phyloP scores from a whole-genome alignment of 176 grass and related monocot genomes.

The Leersia perrieri region DNA sequence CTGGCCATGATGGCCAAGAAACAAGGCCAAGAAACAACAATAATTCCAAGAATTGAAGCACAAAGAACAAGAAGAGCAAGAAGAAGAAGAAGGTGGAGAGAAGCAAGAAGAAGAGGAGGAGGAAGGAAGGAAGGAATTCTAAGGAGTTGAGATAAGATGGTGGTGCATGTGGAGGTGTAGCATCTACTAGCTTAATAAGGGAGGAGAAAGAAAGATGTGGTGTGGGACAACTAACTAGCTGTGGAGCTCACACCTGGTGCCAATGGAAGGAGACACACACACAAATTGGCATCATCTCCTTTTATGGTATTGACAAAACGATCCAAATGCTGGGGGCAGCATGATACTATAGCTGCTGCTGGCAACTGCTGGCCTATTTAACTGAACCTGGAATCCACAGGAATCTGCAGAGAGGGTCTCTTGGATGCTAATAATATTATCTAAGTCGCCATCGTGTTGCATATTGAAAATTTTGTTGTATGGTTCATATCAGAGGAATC shows the following conservation, averaged over 20 bases:
- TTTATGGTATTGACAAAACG: conserved; percentile 44
- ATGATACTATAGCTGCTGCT: neutral
- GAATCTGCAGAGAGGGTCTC: conserved; percentile 31
- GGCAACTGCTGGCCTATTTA: conserved; percentile 41
- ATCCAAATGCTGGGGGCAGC: conserved; percentile 23
- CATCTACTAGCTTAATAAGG: conserved; percentile 38
- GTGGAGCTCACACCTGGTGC: conserved; percentile 46
- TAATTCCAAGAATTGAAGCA: no score
- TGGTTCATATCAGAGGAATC: conserved; percentile 40
- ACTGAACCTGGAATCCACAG: conserved; percentile 35
- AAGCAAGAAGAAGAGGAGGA: conserved; percentile 8
- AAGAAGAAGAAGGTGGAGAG: neutral
- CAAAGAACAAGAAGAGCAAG: neutral
- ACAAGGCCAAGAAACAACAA: neutral
- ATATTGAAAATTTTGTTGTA: conserved; percentile 18
- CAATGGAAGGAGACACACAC: conserved; percentile 39
- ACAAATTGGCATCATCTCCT: conserved; percentile 36
- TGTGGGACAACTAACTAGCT: conserved; percentile 33
- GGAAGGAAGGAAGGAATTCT: conserved; percentile 17
- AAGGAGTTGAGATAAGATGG: conserved; percentile 24
- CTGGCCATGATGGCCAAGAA: conserved; percentile 51
- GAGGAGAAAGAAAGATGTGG: conserved; percentile 40
- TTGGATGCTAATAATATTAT: conserved; percentile 24
- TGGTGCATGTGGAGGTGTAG: conserved; percentile 35
- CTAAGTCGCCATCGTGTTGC: conserved; percentile 25